phyloP scores from a whole-genome alignment of 495 filamentous ascomycete species.

The Hypoxylon fuscum region DNA sequence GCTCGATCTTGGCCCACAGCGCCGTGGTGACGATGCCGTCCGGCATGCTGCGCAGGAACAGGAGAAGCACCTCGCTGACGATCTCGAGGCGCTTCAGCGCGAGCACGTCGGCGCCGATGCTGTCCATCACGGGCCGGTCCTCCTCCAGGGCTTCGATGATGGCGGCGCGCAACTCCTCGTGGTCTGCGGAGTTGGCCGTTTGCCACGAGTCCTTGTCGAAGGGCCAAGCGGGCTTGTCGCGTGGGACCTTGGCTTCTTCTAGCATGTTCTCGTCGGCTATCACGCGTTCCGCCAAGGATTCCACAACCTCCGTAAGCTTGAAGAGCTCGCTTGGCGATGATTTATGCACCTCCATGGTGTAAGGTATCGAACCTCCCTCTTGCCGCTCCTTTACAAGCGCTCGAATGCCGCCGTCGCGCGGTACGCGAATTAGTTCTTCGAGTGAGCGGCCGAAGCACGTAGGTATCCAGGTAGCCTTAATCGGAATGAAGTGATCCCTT shows the following conservation, averaged over 20 bases:
- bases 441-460: conserved; percentile 85
- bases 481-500: conserved; percentile 89
- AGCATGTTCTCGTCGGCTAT: conserved; percentile 88
- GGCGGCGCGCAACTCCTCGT: conserved; percentile 43
- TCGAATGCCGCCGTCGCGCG: conserved; percentile 73
- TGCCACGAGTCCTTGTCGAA: conserved; percentile 64
- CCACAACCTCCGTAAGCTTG: conserved; percentile 83
- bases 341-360: conserved; percentile 54
- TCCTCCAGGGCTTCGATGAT: conserved; percentile 76
- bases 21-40: conserved; percentile 76
- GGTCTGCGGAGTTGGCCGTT: conserved; percentile 35
- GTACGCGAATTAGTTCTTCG: conserved; percentile 83
- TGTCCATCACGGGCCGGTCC: conserved; percentile 63
- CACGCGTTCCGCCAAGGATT: conserved; percentile 74
- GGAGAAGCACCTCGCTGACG: conserved; percentile 70
- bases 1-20: conserved; percentile 77
- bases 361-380: conserved; percentile 51
- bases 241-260: conserved; percentile 66
- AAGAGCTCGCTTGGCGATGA: conserved; percentile 83
- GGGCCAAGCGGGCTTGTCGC: conserved; percentile 73
- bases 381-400: conserved; percentile 48
- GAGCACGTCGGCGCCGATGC: conserved; percentile 67
- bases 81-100: conserved; percentile 74
- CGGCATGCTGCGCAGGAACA: conserved; percentile 74
- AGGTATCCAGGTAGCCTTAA: conserved; percentile 79